These are phyloP conservation scores for Tuctoria greenei DNA, from an alignment of 176 grass and related monocot genomes.

Conservation along the genomic window DNA sequence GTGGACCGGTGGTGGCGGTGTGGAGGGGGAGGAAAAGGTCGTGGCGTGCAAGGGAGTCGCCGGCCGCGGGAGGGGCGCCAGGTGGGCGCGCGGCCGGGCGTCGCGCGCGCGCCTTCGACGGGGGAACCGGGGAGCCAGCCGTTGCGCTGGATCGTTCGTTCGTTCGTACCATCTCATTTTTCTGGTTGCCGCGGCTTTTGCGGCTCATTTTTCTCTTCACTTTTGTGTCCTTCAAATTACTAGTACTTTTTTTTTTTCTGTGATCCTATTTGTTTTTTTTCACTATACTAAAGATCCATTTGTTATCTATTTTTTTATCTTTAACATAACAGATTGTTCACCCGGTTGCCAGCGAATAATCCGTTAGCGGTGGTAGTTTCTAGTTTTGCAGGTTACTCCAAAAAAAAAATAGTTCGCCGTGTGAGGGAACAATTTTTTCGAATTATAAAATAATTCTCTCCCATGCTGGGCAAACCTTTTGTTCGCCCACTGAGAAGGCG, in stretches of 20 bases:
- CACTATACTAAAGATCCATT: no score
- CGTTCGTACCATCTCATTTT: no score
- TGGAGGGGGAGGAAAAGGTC: conserved; percentile 17
- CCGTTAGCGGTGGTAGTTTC: no score
- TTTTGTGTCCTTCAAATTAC: background rate
- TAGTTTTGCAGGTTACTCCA: no score
- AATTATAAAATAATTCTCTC: no score
- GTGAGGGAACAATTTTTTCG: no score
- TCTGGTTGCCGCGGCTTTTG: background rate
- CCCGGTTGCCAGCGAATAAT: no score
- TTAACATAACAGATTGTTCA: no score
- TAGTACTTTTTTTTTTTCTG: background rate
- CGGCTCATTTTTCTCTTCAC: background rate
- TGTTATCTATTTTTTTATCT: no score
- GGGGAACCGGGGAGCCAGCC: background rate
- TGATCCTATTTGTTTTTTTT: background rate
- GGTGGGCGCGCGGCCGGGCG: background rate
- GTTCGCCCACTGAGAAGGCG: no score
- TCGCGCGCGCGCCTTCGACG: background rate
- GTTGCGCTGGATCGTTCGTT: background rate
- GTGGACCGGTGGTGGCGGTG: background rate
- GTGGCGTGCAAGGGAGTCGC: background rate
- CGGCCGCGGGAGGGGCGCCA: conserved; percentile 4
- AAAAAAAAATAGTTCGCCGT: no score
- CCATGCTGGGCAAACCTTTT: no score